Evolutionary conservation across 345 rosid species (phyloP), one percentile per base, ranked within the genome.

Genomic region (Acer negundo): DNA sequence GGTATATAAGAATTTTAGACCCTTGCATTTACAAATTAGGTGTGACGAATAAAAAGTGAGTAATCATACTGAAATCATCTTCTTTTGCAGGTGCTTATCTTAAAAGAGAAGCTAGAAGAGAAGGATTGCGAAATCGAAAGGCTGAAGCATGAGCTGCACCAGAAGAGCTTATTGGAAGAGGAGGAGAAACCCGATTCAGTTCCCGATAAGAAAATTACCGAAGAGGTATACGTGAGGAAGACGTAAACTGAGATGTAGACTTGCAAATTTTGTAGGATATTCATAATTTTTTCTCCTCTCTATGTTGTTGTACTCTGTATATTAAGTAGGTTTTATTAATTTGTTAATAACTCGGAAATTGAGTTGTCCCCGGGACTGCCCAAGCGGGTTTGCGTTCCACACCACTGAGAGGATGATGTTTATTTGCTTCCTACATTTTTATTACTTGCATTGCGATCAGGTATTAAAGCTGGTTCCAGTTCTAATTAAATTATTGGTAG

Each of bases 31-130:
- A 13, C 23, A 9, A 6, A 19, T 58, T 58, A 8, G 23, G 23
- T 13, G 17, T 58, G 62, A 58, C 19, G 62, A 58, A 58, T 6
- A 58, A 20, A 58, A 17, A n/a, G 62, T 20, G 9, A 58, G 23
- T 19, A 49, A 42, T 49, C 17, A 13, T 12, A 56, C 44, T 76
- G 42, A 76, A 17, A 42, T 55, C 67, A 53, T 53, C 13, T 66
- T 44, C 16, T 70, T 47, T 47, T 70, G 56, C 89, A 95, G 98
- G 95, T 90, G 40, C 87, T 86, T 31, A 79, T 91, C 38, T 80
- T 95, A 86, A 92, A 87, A 88, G 96, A 88, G 79, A 90, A 86
- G 79, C 55, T 93, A 10, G 91, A 87, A 83, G 92, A 87, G 87
- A 91, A 87, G 78, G 97, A 93, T 26, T 31, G 67, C 2, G 92